A percentile compares a stretch with the other conserved stretches of the same genome.
Evolutionary conservation across 352 stramenopile genomes (phyloP).

Genomic region (Phytophthora rubi): DNA sequence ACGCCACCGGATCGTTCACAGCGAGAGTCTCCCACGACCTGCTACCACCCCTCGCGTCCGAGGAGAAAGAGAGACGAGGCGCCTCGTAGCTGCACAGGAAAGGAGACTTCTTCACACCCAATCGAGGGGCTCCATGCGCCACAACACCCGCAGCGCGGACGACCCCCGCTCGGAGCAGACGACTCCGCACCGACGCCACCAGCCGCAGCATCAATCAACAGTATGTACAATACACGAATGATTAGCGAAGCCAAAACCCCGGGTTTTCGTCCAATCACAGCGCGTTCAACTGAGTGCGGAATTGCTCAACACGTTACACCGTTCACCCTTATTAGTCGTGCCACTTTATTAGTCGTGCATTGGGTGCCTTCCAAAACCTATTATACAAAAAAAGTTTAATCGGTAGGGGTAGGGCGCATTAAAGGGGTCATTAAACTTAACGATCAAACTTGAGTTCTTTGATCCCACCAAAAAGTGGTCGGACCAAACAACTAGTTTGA

Average conservation of each 20-base stretch:
- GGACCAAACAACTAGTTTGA: constrained; percentile 1
- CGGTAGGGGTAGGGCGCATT: constrained; percentile 4
- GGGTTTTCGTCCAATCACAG: not conserved
- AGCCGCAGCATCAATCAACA: not conserved
- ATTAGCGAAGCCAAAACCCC: not conserved
- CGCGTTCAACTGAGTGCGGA: no score
- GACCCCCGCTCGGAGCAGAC: not conserved
- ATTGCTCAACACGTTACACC: no score
- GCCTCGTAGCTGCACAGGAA: not conserved
- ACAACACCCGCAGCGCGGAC: not conserved
- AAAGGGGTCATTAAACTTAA: not conserved
- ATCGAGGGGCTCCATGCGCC: not conserved
- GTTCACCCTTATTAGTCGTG: no score
- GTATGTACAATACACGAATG: not conserved
- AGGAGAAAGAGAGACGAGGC: not conserved
- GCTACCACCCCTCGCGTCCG: not conserved
- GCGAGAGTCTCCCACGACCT: not conserved
- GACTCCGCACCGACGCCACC: not conserved
- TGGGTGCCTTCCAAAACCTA: no score
- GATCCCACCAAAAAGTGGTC: constrained; percentile 5
- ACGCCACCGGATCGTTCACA: not conserved
- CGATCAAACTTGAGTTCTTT: constrained; percentile 14
- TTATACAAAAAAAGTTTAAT: not conserved
- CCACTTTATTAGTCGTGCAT: no score
- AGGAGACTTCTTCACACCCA: not conserved